phyloP scores from a whole-genome alignment of 352 stramenopile genomes.

The Pythium rishiriense region DNA sequence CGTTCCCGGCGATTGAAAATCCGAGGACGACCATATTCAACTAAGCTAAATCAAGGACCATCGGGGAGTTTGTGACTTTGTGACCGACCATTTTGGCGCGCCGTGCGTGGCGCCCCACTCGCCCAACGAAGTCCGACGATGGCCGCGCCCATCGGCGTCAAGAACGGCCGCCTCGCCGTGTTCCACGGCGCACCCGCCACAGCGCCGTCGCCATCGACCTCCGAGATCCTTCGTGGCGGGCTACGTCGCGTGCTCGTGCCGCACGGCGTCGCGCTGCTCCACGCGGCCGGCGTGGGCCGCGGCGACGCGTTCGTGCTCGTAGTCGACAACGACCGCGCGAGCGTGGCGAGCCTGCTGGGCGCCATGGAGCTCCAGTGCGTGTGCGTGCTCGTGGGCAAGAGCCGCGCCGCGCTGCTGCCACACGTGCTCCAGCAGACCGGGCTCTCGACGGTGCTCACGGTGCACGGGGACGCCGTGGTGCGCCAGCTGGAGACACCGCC shows the following conservation, averaged over 20 bases:
- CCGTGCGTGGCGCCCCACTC: not conserved
- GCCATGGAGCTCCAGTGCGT: slow-evolving; percentile 66
- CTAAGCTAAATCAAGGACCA: slow-evolving; percentile 3
- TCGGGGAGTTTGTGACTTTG: no score
- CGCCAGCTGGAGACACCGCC: not conserved
- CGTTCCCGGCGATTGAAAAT: no score
- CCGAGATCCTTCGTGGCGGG: slow-evolving; percentile 37
- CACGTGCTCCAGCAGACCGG: slow-evolving; percentile 59
- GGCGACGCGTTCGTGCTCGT: slow-evolving; percentile 66
- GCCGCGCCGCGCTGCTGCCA: slow-evolving; percentile 47
- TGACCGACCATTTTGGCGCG: no score
- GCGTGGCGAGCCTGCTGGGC: slow-evolving; percentile 69
- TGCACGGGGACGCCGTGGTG: slow-evolving; percentile 40
- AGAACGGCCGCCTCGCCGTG: slow-evolving; percentile 54
- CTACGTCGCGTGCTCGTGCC: slow-evolving; percentile 47
- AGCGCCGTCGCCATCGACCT: slow-evolving; percentile 10
- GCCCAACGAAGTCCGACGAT: slow-evolving; percentile 1
- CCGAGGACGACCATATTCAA: no score
- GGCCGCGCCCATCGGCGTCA: slow-evolving; percentile 53
- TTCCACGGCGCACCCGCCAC: slow-evolving; percentile 34
- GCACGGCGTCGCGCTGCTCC: slow-evolving; percentile 46
- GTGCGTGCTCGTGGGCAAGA: slow-evolving; percentile 50
- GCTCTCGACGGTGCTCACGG: slow-evolving; percentile 55
- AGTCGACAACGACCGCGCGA: slow-evolving; percentile 70
- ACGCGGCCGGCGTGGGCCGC: slow-evolving; percentile 31